Evolutionary conservation across 2,329 filamentous ascomycete genomes (phyloP).

Genomic region (Trichoderma sp.): DNA sequence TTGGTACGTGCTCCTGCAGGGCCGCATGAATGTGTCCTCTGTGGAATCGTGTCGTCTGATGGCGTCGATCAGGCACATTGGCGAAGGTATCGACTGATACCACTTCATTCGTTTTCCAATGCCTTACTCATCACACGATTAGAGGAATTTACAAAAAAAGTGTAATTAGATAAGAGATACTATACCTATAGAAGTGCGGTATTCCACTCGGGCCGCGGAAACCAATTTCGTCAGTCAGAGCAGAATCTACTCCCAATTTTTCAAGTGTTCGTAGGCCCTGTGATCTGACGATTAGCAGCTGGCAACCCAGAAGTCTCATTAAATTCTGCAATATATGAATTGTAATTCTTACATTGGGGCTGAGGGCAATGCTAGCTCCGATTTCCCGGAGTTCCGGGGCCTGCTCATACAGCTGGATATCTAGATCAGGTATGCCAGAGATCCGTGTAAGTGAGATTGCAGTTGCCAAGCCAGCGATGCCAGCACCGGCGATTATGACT

Average conservation of each 20-base stretch:
- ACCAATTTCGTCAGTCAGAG: slow-evolving; percentile 40
- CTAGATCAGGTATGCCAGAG: slow-evolving; percentile 32
- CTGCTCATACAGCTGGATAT: slow-evolving; percentile 50
- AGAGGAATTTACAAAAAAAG: neutral
- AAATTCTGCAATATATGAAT: slow-evolving; percentile 17
- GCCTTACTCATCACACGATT: slow-evolving; percentile 30
- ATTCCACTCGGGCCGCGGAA: slow-evolving; percentile 35
- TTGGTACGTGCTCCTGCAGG: slow-evolving; percentile 44
- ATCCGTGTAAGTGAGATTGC: slow-evolving; percentile 44
- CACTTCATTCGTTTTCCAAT: slow-evolving; percentile 46
- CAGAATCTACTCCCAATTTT: slow-evolving; percentile 46
- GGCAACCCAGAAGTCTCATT: neutral
- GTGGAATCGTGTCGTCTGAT: slow-evolving; percentile 46
- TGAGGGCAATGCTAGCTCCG: slow-evolving; percentile 48
- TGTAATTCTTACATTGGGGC: slow-evolving; percentile 39
- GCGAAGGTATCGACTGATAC: slow-evolving; percentile 43
- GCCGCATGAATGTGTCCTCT: slow-evolving; percentile 49
- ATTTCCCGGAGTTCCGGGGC: slow-evolving; percentile 45
- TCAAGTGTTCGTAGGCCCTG: slow-evolving; percentile 48
- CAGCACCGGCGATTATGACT: slow-evolving; percentile 26
- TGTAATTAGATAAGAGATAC: no score
- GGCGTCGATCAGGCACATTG: slow-evolving; percentile 37
- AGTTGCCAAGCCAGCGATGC: slow-evolving; percentile 40
- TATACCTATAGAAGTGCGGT: slow-evolving; percentile 13
- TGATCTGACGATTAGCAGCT: neutral